Conservation (phyloP, 768 basidiomycete genomes). For the Rhodosporidiobolus sp. region DNA sequence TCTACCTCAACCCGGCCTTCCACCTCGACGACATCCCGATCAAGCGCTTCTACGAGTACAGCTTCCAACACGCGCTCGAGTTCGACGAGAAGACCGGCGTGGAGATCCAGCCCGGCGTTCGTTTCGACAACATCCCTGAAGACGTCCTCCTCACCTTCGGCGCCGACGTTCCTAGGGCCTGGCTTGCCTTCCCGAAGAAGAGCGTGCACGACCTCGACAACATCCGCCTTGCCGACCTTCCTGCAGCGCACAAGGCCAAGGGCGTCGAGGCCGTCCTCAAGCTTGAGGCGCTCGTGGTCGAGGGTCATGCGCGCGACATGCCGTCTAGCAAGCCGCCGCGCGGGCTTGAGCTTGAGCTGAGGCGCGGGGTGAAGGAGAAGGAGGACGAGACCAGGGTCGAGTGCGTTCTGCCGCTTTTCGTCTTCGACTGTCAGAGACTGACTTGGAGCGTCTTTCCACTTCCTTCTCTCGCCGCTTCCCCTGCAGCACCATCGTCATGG, state of each 20-base stretch:
- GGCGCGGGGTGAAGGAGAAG: conserved; percentile 48
- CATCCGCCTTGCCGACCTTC: conserved; percentile 71
- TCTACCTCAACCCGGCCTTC: conserved; percentile 71
- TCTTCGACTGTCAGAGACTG: no score
- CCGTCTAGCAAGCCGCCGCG: conserved; percentile 67
- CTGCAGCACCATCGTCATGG: conserved; percentile 81
- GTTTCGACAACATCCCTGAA: conserved; percentile 69
- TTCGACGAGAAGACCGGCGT: conserved; percentile 62
- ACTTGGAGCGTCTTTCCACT: no score
- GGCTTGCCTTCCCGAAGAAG: conserved; percentile 87
- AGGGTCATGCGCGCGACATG: conserved; percentile 85
- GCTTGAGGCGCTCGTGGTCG: conserved; percentile 85
- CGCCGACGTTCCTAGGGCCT: conserved; percentile 84
- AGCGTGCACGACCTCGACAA: conserved; percentile 93
- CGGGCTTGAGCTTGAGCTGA: conserved; percentile 84
- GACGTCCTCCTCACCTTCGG: conserved; percentile 91
- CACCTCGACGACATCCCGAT: conserved; percentile 74
- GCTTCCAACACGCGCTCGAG: conserved; percentile 56
- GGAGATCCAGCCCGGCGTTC: conserved; percentile 60
- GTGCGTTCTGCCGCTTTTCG: conserved; percentile 9
- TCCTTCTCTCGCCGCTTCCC: not conserved
- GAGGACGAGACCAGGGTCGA: conserved; percentile 6
- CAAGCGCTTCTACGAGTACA: conserved; percentile 88
- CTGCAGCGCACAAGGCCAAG: conserved; percentile 55
- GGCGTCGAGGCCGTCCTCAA: conserved; percentile 76